Evolutionary conservation across 148 eudicot genomes (phyloP), one percentile per base, ranked within the genome.

Genomic region (Nepenthes gracilis): DNA sequence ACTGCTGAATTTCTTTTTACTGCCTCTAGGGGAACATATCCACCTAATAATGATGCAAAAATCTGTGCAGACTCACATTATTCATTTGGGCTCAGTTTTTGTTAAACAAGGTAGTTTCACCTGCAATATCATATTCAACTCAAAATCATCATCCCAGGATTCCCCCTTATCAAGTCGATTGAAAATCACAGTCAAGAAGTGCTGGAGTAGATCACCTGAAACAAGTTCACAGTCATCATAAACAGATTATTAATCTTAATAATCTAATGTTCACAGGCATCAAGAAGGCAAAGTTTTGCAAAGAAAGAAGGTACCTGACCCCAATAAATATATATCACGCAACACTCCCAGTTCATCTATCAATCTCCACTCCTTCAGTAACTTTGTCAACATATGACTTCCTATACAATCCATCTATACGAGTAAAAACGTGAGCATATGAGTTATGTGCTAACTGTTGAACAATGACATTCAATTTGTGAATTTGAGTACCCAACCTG

Each of bases 101-200:
- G 15, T 49, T 49, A 11, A 49, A 11, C 53, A 49, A 5, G 53
- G 2, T 11, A 49, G 13, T 12, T n/a, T 49, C 59, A 84, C 99
- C 95, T 93, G 99, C 67, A 93, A 64, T 65, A 86, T 80, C 74
- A 86, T 73, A 73, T 88, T 86, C 68, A 93, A 70, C 85, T 93
- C 99, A 83, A 93, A 93, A 75, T 88, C 96, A 75, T 93, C 99
- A 72, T 93, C 96, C 82, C 93, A 84, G 33, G 79, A 76, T 69
- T 93, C 89, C 64, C 96, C 99, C 80, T 76, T 86, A 70, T 93
- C 96, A 72, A 93, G 73, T 80, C 85, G 84, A 65, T 59, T 76
- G 70, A 93, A 93, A 71, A 85, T 76, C 59, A 88, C 87, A 14
- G 84, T 77, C 77, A 93, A 72, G 62, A 93, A 88, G 74, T 93